Conservation (phyloP, 345 rosid species). For the Melastoma malabathricum region DNA sequence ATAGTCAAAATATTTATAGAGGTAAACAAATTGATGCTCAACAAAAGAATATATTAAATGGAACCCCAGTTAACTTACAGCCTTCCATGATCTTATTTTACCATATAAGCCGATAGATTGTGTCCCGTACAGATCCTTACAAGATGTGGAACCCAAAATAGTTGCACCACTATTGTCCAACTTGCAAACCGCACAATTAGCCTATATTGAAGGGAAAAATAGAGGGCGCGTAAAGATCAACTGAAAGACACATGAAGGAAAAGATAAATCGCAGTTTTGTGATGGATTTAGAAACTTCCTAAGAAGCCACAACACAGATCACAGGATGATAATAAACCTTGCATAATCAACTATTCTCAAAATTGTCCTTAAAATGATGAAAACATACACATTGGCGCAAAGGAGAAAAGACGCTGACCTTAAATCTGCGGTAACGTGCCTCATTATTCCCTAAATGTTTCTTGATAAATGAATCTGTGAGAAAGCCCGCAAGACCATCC, state of each 20-base stretch:
- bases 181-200: conserved; percentile 86
- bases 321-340: background rate
- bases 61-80: conserved; percentile 44
- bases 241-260: too few species aligned
- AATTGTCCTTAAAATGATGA: conserved; percentile 4
- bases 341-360: background rate
- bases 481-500: conserved; percentile 92
- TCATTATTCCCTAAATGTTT: conserved; percentile 92
- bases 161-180: conserved; percentile 87
- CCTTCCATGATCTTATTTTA: conserved; percentile 90
- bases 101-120: conserved; percentile 75
- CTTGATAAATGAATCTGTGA: conserved; percentile 82
- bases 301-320: too few species aligned
- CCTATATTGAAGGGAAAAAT: conserved; percentile 32
- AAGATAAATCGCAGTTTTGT: too few species aligned
- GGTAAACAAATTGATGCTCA: conserved; percentile 2
- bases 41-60: background rate
- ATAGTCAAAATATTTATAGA: background rate
- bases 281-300: too few species aligned
- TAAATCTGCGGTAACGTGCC: conserved; percentile 82
- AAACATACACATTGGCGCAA: background rate
- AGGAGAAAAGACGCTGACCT: conserved; percentile 28
- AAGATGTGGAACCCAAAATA: conserved; percentile 71
- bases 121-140: conserved; percentile 82
- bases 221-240: background rate